These are phyloP conservation scores for Calonectria fujianensis DNA, from an alignment of 2,329 filamentous ascomycete genomes.

Conservation along the genomic window DNA sequence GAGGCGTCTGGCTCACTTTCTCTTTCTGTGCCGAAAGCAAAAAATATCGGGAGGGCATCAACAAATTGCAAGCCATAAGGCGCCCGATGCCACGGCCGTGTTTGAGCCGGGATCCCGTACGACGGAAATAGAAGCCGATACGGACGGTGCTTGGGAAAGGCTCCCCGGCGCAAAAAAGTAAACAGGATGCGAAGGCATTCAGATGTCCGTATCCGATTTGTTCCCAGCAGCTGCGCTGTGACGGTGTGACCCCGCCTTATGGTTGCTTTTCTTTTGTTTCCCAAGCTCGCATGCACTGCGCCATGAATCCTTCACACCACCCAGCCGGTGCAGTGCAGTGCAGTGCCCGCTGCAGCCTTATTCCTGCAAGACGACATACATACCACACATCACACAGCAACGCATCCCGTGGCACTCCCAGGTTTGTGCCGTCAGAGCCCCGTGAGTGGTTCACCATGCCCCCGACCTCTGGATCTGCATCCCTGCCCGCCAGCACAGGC, in stretches of 20 bases:
- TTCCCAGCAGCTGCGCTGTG: slow-evolving; percentile 34
- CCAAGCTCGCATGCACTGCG: slow-evolving; percentile 43
- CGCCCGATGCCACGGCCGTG: slow-evolving; percentile 24
- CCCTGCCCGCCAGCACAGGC: slow-evolving; percentile 50
- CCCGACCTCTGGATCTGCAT: slow-evolving; percentile 47
- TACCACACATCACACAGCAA: slow-evolving; percentile 20
- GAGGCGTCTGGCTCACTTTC: slow-evolving; percentile 40
- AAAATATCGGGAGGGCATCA: neutral
- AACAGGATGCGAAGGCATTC: slow-evolving; percentile 25
- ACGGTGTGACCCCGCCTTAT: slow-evolving; percentile 46
- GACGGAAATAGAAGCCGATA: slow-evolving; percentile 47
- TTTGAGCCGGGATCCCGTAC: slow-evolving; percentile 24
- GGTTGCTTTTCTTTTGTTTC: slow-evolving; percentile 36
- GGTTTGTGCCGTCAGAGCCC: slow-evolving; percentile 27
- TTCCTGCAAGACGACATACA: slow-evolving; percentile 33
- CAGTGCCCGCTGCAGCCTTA: slow-evolving; percentile 43
- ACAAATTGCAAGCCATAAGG: slow-evolving; percentile 15
- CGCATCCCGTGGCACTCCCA: slow-evolving; percentile 29
- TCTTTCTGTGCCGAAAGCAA: slow-evolving; percentile 40
- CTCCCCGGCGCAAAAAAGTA: slow-evolving; percentile 30
- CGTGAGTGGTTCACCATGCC: slow-evolving; percentile 46
- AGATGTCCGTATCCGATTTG: slow-evolving; percentile 22
- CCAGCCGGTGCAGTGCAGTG: slow-evolving; percentile 12
- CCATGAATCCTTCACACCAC: slow-evolving; percentile 33
- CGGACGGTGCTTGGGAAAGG: slow-evolving; percentile 27